Base-by-base conservation (phyloP, 148 eudicot species). In the Salicornia ramosissima region DNA sequence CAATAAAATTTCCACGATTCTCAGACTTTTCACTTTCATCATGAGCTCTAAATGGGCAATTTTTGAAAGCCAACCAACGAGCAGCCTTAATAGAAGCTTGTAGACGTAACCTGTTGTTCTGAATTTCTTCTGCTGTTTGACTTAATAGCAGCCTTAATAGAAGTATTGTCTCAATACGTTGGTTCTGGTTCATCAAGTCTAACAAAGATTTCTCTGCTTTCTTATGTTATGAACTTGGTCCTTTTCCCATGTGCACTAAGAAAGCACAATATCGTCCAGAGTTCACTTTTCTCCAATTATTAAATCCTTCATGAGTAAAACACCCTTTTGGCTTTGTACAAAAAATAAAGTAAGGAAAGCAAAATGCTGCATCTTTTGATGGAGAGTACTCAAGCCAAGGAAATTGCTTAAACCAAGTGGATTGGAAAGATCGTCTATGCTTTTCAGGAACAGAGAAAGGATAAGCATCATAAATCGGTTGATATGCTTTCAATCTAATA, bases 301-400 rank as follows among this genome's bases (percentile, higher is more conserved):
- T 56, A 14, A n/a, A n/a, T n/a, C n/a, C n/a, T n/a, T n/a, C n/a
- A n/a, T n/a, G n/a, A n/a, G n/a, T n/a, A n/a, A n/a, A 56, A 56
- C 2, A 22, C 30, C 2, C n/a, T n/a, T n/a, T n/a, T n/a, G n/a
- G n/a, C n/a, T n/a, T n/a, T n/a, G n/a, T n/a, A n/a, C n/a, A n/a
- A 25, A 56, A 56, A 26, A 56, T 16, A 10, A 56, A 56, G 61
- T 33, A 56, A 2, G 61, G 19, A 25, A 56, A 56, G 5, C 33
- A 56, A 18, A 56, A 56, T 10, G 34, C 34, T 22, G 61, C 34
- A 56, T 56, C 33, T 56, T 56, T 56, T 25, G 34, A 56, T 28
- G 61, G 61, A 26, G 61, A 56, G 6, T 56, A 26, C 30, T 56
- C 61, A 2, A 56, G 29, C 61, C 61, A 56, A 26, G 61, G 61